Percentiles rank a stretch among this genome's conserved stretches.
phyloP scores from a whole-genome alignment of 2,329 filamentous ascomycete genomes.

The Nothophoma quercina region DNA sequence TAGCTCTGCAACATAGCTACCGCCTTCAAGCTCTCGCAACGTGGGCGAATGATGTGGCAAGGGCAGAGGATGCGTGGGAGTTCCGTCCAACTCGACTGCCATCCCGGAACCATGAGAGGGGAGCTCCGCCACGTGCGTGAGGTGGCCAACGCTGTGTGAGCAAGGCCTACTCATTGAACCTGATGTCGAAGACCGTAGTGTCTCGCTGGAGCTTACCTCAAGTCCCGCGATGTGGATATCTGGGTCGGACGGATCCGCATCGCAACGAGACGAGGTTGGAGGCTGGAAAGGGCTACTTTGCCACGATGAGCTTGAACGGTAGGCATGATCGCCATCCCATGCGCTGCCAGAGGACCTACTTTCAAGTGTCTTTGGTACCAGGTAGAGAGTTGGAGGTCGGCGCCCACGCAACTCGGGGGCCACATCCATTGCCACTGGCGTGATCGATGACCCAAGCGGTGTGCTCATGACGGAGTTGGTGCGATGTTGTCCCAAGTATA shows the following conservation, averaged over 20 bases:
- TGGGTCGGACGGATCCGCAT: background rate
- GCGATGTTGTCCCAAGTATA: background rate
- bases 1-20: background rate
- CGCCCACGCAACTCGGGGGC: background rate
- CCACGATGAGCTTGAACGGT: background rate
- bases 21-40: background rate
- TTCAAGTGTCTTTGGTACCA: background rate
- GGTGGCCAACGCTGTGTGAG: background rate
- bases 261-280: background rate
- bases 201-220: background rate
- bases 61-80: background rate
- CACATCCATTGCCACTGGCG: background rate
- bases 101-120: background rate
- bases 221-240: background rate
- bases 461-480: conserved; percentile 18
- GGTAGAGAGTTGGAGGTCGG: background rate
- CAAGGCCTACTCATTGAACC: background rate
- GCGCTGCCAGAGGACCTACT: too few relatives aligned
- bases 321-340: background rate
- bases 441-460: conserved; percentile 19
- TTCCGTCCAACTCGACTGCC: background rate
- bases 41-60: background rate
- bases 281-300: background rate
- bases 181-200: background rate
- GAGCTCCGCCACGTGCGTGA: background rate